Percentiles rank a stretch among this genome's conserved stretches.
Conservation (phyloP, 768 basidiomycete species). For the Panus rudis region DNA sequence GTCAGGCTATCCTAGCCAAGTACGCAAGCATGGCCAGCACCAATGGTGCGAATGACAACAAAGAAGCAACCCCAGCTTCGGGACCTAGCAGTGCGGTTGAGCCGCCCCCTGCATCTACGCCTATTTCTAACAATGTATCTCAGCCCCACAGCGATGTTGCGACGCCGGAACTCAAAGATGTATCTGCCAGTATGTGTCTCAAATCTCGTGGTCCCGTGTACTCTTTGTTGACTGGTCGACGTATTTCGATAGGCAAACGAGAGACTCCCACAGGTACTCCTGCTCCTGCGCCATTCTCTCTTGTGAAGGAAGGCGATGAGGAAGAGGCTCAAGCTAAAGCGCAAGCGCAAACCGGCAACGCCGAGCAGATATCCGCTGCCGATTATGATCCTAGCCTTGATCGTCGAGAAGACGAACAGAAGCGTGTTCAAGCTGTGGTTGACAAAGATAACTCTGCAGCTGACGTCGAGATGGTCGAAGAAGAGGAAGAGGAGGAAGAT, state of each 20-base stretch:
- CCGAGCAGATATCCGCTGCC: constrained; percentile 79
- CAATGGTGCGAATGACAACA: constrained; percentile 29
- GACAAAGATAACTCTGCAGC: constrained; percentile 27
- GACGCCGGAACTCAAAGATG: too few species aligned
- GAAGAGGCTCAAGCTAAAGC: constrained; percentile 41
- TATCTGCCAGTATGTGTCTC: too few species aligned
- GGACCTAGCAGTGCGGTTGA: constrained; percentile 70
- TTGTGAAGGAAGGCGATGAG: constrained; percentile 59
- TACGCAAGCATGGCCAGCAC: constrained; percentile 45
- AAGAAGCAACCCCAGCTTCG: constrained; percentile 43
- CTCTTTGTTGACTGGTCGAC: too few species aligned
- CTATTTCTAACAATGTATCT: constrained; percentile 57
- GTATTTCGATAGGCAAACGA: constrained; percentile 35
- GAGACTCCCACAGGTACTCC: constrained; percentile 56
- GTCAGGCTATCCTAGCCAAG: constrained; percentile 77
- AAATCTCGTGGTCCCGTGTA: too few species aligned
- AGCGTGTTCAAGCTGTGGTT: constrained; percentile 46
- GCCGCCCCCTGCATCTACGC: constrained; percentile 53
- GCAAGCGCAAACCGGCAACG: constrained; percentile 37
- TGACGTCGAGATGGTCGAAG: constrained; percentile 45
- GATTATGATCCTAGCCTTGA: constrained; percentile 88
- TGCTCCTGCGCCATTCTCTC: constrained; percentile 50
- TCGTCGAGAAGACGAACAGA: constrained; percentile 76
- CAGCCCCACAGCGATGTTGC: constrained; percentile 43
- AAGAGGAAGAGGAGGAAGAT: constrained; percentile 63